These are phyloP conservation scores for Tricholoma terreum DNA, from an alignment of 768 basidiomycete genomes.

Conservation along the genomic window DNA sequence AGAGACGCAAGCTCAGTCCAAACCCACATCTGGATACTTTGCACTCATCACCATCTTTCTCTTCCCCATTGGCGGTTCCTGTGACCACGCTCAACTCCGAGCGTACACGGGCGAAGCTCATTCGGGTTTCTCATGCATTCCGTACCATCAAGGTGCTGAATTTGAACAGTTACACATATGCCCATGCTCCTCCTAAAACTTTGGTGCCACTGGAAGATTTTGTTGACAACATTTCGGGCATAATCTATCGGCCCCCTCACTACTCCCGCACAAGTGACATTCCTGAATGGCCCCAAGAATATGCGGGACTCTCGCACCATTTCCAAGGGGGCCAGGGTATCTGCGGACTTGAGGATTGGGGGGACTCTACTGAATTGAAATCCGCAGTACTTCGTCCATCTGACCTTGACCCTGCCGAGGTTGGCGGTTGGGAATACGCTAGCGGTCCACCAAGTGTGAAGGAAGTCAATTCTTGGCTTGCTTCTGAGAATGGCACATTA, in stretches of 20 bases:
- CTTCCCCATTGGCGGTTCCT: constrained; percentile 6
- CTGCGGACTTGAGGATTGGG: constrained; percentile 60
- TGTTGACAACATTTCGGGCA: constrained; percentile 46
- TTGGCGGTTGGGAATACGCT: constrained; percentile 82
- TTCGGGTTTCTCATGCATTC: constrained; percentile 27
- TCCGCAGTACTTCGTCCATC: background rate
- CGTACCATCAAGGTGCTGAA: constrained; percentile 23
- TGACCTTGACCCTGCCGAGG: constrained; percentile 25
- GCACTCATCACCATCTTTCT: background rate
- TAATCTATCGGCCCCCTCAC: constrained; percentile 73
- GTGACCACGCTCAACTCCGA: background rate
- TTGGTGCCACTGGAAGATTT: constrained; percentile 45
- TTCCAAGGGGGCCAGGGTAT: constrained; percentile 65
- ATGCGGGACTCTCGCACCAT: constrained; percentile 73
- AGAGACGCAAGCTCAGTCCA: constrained; percentile 1
- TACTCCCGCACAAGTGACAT: constrained; percentile 75
- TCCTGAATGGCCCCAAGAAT: constrained; percentile 67
- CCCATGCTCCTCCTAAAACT: constrained; percentile 46
- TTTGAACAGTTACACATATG: constrained; percentile 46
- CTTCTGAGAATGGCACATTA: constrained; percentile 22
- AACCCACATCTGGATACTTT: background rate
- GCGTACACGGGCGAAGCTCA: constrained; percentile 6
- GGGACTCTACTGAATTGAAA: constrained; percentile 2
- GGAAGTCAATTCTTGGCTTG: constrained; percentile 56
- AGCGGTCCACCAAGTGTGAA: constrained; percentile 59